Percentiles rank a stretch among this genome's conserved stretches.
phyloP scores from a whole-genome alignment of 2,329 filamentous ascomycete genomes.

The Hypoxylon sp. region DNA sequence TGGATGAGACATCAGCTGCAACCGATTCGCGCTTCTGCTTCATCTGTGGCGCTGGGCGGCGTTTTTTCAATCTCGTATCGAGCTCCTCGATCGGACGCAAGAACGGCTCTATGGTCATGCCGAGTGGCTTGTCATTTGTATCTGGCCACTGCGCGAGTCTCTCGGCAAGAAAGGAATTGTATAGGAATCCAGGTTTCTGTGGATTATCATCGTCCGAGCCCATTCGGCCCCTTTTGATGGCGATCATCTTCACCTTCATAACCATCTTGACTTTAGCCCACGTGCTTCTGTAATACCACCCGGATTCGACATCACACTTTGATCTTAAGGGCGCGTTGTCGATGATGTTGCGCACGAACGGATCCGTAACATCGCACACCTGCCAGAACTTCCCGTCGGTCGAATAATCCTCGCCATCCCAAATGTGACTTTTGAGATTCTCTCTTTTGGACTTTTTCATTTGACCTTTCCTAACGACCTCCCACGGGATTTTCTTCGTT shows the following conservation, averaged over 20 bases:
- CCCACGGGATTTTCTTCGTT: conserved; percentile 64
- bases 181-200: conserved; percentile 57
- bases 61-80: conserved; percentile 40
- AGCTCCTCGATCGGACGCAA: conserved; percentile 52
- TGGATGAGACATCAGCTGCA: conserved; percentile 4
- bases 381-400: conserved; percentile 94
- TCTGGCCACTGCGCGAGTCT: conserved; percentile 51
- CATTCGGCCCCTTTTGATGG: conserved; percentile 70
- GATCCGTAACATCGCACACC: conserved; percentile 91
- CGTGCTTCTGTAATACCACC: conserved; percentile 87
- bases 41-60: conserved; percentile 15
- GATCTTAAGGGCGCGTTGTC: conserved; percentile 72
- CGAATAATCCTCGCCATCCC: conserved; percentile 82
- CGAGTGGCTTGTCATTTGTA: conserved; percentile 46
- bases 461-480: conserved; percentile 62
- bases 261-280: conserved; percentile 87
- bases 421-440: conserved; percentile 75
- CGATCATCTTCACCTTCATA: conserved; percentile 87
- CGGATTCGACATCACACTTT: conserved; percentile 75
- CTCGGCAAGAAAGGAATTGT: conserved; percentile 58
- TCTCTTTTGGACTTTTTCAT: conserved; percentile 59
- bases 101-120: conserved; percentile 49
- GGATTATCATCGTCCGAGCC: conserved; percentile 62
- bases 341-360: conserved; percentile 77
- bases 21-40: conserved; percentile 18